phyloP scores from a whole-genome alignment of 371 early-diverging fungal species.

The Apophysomyces ossiformis region DNA sequence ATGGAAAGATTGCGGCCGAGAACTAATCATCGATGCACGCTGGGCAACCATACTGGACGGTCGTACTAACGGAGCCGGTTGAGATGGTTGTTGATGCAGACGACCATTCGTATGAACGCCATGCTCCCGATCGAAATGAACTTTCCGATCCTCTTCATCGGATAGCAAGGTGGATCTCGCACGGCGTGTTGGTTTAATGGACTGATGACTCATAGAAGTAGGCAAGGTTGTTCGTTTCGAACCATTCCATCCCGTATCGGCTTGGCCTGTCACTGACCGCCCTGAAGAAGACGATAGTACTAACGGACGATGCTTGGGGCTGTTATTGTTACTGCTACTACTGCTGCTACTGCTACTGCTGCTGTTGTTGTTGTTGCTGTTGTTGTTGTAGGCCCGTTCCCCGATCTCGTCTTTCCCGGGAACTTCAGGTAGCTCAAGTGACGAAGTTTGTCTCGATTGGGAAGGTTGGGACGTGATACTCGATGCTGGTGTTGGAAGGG shows the following conservation, averaged over 20 bases:
- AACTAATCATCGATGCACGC: slow-evolving; percentile 30
- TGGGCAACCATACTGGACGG: slow-evolving; percentile 37
- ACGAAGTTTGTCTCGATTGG: not conserved
- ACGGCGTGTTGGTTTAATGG: not conserved
- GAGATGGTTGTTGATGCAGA: not conserved
- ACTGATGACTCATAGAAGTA: not conserved
- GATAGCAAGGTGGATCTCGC: not conserved
- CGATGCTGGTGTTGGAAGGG: slow-evolving; percentile 16
- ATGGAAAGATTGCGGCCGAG: slow-evolving; percentile 40
- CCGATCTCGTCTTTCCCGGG: slow-evolving; percentile 12
- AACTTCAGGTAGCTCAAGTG: not conserved
- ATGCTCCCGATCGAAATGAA: not conserved
- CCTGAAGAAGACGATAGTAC: not conserved
- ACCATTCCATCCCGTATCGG: not conserved
- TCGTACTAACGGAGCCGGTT: slow-evolving; percentile 17
- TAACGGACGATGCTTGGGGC: not conserved
- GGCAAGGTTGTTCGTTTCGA: not conserved
- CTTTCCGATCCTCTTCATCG: slow-evolving; percentile 12
- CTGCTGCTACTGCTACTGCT: slow-evolving; percentile 42
- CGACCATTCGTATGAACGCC: no score
- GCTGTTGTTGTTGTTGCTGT: no score
- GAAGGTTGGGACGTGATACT: slow-evolving; percentile 16
- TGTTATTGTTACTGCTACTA: slow-evolving; percentile 35
- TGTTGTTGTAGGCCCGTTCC: slow-evolving; percentile 33
- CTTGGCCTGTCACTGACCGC: not conserved